A percentile compares a stretch with the other conserved stretches of the same genome.
Conservation (phyloP, 2,329 filamentous ascomycete genomes). For the Verticillium nonalfalfae region DNA sequence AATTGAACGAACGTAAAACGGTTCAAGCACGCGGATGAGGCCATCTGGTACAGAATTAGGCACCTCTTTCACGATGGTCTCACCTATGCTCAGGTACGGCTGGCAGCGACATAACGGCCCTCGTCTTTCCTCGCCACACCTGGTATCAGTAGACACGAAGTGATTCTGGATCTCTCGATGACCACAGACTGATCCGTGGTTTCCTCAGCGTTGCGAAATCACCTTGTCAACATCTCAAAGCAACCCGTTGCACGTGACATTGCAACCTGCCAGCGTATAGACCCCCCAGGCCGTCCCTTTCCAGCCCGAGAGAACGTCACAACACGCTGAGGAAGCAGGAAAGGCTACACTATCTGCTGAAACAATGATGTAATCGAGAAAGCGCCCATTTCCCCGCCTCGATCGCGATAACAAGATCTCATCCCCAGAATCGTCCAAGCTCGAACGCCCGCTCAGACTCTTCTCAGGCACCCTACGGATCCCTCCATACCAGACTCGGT, state of each 20-base stretch:
- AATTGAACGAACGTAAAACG: too few species aligned
- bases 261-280: not conserved
- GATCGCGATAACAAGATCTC: not conserved
- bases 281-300: not conserved
- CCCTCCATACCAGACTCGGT: not conserved
- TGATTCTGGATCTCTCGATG: too few species aligned
- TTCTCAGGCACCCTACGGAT: too few species aligned
- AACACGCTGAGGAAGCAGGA: not conserved
- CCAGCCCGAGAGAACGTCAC: not conserved
- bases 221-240: not conserved
- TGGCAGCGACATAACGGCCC: too few species aligned
- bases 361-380: not conserved
- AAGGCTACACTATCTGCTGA: not conserved
- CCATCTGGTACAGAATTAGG: too few species aligned
- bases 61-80: too few species aligned
- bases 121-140: too few species aligned
- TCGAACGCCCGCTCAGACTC: not conserved
- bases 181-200: too few species aligned
- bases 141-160: too few species aligned
- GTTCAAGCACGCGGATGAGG: too few species aligned
- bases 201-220: not conserved
- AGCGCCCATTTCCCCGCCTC: not conserved
- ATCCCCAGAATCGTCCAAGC: not conserved
- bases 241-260: not conserved
- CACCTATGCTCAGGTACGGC: too few species aligned